Conservation (phyloP, 306 rosid species). For the Psophocarpus tetragonolobus region DNA sequence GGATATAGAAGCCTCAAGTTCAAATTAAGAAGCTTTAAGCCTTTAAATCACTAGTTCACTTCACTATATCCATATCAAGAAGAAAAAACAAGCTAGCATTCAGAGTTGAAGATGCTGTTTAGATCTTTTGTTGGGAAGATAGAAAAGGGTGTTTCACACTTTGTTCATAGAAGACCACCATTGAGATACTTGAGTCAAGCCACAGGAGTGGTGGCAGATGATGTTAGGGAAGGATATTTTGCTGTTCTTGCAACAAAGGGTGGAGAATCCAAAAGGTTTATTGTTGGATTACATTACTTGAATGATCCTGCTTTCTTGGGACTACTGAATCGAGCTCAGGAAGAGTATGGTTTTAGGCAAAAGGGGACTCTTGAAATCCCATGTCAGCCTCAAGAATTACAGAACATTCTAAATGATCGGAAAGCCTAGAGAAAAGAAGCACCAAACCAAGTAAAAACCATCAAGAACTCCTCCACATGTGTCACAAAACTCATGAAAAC, state of each 20-base stretch:
- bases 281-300: slow-evolving; percentile 47
- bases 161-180: slow-evolving; percentile 28
- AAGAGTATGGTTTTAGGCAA: slow-evolving; percentile 48
- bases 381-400: slow-evolving; percentile 53
- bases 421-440: neutral
- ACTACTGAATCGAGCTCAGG: slow-evolving; percentile 52
- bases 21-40: neutral
- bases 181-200: slow-evolving; percentile 15
- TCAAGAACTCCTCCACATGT: too few species aligned
- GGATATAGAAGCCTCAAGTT: neutral
- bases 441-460: too few species aligned
- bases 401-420: slow-evolving; percentile 43
- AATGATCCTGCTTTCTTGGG: slow-evolving; percentile 54
- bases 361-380: slow-evolving; percentile 62
- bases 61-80: neutral
- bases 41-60: neutral
- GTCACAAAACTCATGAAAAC: neutral
- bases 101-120: slow-evolving; percentile 23
- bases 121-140: slow-evolving; percentile 40
- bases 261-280: slow-evolving; percentile 51
- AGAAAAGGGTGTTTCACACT: slow-evolving; percentile 45
- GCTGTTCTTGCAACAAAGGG: slow-evolving; percentile 56
- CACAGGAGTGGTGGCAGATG: neutral
- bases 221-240: slow-evolving; percentile 32
- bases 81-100: neutral